These are phyloP conservation scores for Chenopodium quinoa DNA, from an alignment of 148 eudicot genomes.

Conservation along the genomic window DNA sequence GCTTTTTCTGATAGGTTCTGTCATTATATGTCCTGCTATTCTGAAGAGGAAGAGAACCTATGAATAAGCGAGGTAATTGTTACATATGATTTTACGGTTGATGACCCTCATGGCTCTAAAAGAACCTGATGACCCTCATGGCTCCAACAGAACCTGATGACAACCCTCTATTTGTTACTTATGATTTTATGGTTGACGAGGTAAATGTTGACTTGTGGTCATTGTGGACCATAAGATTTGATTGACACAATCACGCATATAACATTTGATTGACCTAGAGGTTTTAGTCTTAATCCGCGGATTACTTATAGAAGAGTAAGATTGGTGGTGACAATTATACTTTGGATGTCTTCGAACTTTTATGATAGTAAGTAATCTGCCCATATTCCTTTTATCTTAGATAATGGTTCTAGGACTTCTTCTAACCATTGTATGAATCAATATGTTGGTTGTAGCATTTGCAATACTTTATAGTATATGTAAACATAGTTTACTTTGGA, in stretches of 20 bases:
- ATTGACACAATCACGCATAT: conserved; percentile 15
- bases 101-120: not conserved
- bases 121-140: not conserved
- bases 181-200: not conserved
- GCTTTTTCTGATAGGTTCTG: conserved; percentile 82
- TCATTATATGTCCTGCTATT: conserved; percentile 68
- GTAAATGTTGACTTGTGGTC: not conserved
- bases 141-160: conserved; percentile 9
- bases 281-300: not conserved
- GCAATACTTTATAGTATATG: conserved; percentile 1
- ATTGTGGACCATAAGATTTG: conserved; percentile 11
- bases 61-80: conserved; percentile 38
- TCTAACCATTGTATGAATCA: conserved; percentile 10
- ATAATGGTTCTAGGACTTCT: not conserved
- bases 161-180: not conserved
- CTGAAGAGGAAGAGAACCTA: conserved; percentile 90
- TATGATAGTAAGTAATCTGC: not conserved
- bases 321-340: not conserved
- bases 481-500: not conserved
- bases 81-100: too few species aligned
- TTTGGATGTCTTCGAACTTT: not conserved
- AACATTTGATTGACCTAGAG: not conserved
- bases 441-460: conserved; percentile 15
- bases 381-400: not conserved
- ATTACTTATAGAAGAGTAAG: not conserved